Evolutionary conservation across 768 basidiomycete genomes (phyloP).

Genomic region (Rhodotorula toruloides): DNA sequence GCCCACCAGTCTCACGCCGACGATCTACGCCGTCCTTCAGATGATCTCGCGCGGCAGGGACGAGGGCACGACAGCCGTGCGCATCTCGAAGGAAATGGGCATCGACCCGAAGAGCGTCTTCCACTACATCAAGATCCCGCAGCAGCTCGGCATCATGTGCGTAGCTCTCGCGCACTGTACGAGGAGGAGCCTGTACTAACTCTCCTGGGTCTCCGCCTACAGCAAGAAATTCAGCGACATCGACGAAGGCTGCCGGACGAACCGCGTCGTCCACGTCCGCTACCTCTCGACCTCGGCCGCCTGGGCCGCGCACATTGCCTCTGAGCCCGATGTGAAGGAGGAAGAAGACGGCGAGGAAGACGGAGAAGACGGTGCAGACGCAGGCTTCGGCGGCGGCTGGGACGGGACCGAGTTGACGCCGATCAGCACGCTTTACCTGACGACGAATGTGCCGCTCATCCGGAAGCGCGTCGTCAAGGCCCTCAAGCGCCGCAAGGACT

Average conservation of each 20-base stretch:
- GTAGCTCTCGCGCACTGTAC: constrained; percentile 43
- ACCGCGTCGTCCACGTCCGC: constrained; percentile 75
- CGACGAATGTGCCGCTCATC: constrained; percentile 52
- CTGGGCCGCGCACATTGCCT: constrained; percentile 33
- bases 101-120: constrained; percentile 88
- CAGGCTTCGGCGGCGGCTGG: neutral
- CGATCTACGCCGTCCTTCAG: constrained; percentile 79
- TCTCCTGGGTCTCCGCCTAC: neutral
- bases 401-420: constrained; percentile 40
- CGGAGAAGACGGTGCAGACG: constrained; percentile 30
- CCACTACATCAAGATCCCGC: constrained; percentile 72
- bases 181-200: neutral
- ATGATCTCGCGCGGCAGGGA: constrained; percentile 76
- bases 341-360: constrained; percentile 48
- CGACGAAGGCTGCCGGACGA: constrained; percentile 48
- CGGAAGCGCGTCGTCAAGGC: constrained; percentile 66
- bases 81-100: constrained; percentile 67
- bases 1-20: constrained; percentile 73
- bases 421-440: constrained; percentile 33
- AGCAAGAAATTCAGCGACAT: constrained; percentile 40
- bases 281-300: constrained; percentile 69
- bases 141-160: constrained; percentile 67
- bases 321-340: constrained; percentile 27
- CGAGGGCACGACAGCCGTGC: constrained; percentile 68
- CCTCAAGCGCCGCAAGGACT: constrained; percentile 63